Conservation (phyloP, 164 flowering plant species). For the Sedum album region DNA sequence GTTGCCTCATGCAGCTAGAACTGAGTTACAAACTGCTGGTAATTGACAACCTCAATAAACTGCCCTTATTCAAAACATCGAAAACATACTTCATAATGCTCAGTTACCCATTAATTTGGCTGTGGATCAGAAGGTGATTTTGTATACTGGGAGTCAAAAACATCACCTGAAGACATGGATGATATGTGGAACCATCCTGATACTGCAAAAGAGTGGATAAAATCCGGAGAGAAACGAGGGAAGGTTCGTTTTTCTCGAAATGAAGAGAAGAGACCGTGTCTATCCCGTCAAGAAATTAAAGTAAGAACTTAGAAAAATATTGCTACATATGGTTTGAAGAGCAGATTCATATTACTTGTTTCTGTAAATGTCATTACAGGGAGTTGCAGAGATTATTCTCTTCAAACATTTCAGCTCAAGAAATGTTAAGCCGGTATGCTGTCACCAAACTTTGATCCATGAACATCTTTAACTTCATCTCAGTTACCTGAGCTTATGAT, state of each 20-base stretch:
- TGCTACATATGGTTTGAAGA: too few relatives aligned
- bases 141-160: conserved; percentile 66
- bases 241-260: conserved; percentile 70
- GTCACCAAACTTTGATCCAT: background rate
- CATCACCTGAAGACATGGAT: conserved; percentile 76
- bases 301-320: conserved; percentile 29
- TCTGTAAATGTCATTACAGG: conserved; percentile 31
- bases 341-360: too few relatives aligned
- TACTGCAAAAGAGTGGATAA: conserved; percentile 67
- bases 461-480: background rate
- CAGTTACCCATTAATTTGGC: conserved; percentile 5
- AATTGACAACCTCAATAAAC: background rate
- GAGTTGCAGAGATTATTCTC: conserved; percentile 67
- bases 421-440: conserved; percentile 54
- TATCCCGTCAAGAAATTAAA: conserved; percentile 68
- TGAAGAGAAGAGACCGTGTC: conserved; percentile 53
- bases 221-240: conserved; percentile 63
- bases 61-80: too few relatives aligned
- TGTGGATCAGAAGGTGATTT: conserved; percentile 24
- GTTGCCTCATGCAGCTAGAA: background rate
- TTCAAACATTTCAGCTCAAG: conserved; percentile 53
- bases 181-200: conserved; percentile 66
- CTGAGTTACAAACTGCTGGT: conserved; percentile 4
- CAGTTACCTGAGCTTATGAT: background rate
- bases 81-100: too few relatives aligned